Percentiles rank a stretch among this genome's conserved stretches.
These are phyloP conservation scores for Fusarium robinianum DNA, from an alignment of 2,329 filamentous ascomycete genomes.

Conservation along the genomic window DNA sequence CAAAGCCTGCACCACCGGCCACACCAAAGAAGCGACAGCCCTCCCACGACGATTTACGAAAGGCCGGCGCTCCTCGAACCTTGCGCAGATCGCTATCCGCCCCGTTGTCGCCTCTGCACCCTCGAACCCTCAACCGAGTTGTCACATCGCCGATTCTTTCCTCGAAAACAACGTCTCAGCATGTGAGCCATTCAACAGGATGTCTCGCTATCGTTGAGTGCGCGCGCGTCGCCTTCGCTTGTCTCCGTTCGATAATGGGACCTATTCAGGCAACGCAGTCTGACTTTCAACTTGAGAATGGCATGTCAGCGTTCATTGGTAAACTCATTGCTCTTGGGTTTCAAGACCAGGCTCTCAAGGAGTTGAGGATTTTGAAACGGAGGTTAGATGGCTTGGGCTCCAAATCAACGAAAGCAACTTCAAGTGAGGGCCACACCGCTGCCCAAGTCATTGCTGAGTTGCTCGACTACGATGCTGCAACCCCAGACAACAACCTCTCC, in stretches of 20 bases:
- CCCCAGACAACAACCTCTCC: constrained; percentile 50
- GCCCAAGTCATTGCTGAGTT: constrained; percentile 57
- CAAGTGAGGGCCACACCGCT: constrained; percentile 39
- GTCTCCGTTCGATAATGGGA: constrained; percentile 62
- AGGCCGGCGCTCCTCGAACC: constrained; percentile 46
- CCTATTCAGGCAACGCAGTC: constrained; percentile 59
- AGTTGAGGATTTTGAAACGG: constrained; percentile 68
- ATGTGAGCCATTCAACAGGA: constrained; percentile 44
- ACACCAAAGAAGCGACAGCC: constrained; percentile 42
- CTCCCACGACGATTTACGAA: constrained; percentile 40
- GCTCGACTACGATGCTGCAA: constrained; percentile 61
- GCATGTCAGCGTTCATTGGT: constrained; percentile 70
- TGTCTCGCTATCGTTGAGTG: constrained; percentile 69
- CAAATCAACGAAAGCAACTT: constrained; percentile 39
- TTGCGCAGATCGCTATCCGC: constrained; percentile 60
- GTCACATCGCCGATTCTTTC: constrained; percentile 55
- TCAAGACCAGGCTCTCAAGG: constrained; percentile 70
- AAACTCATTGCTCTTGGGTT: constrained; percentile 68
- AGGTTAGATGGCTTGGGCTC: constrained; percentile 55
- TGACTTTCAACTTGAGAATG: constrained; percentile 71
- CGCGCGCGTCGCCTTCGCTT: constrained; percentile 67
- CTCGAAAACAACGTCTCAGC: constrained; percentile 41
- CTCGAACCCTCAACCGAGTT: constrained; percentile 64
- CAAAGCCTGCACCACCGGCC: constrained; percentile 52
- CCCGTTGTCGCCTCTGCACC: constrained; percentile 65